Conservation (phyloP, 2,329 filamentous ascomycete species). For the Apiospora saccharicola region DNA sequence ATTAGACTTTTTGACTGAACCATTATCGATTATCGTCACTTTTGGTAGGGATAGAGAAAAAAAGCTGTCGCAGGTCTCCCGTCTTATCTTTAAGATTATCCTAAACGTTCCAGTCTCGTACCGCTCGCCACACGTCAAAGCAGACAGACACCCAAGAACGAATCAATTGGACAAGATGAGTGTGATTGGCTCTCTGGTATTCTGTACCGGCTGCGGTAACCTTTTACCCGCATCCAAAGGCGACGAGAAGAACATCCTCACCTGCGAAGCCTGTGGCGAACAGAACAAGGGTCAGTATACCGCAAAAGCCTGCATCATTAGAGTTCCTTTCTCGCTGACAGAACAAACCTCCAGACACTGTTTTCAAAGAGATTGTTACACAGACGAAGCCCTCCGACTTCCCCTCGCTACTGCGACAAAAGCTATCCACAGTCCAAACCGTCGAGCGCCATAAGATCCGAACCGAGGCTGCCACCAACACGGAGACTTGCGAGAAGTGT, state of each 20-base stretch:
- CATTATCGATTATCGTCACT: slow-evolving; percentile 18
- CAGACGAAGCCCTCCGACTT: slow-evolving; percentile 90
- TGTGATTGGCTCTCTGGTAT: slow-evolving; percentile 87
- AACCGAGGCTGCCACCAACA: slow-evolving; percentile 70
- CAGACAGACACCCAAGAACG: slow-evolving; percentile 28
- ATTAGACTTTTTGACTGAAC: background rate
- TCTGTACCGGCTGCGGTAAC: slow-evolving; percentile 93
- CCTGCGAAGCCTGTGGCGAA: slow-evolving; percentile 86
- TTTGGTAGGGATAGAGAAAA: slow-evolving; percentile 10
- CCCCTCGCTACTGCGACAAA: slow-evolving; percentile 86
- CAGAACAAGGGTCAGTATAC: slow-evolving; percentile 76
- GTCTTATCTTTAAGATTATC: background rate
- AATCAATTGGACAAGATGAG: slow-evolving; percentile 68
- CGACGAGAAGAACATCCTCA: slow-evolving; percentile 75
- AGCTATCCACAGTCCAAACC: slow-evolving; percentile 85
- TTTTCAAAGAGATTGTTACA: slow-evolving; percentile 71
- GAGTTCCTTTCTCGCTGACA: background rate
- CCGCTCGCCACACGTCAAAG: slow-evolving; percentile 3
- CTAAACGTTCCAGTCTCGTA: background rate
- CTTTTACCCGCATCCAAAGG: slow-evolving; percentile 83
- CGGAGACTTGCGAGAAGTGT: slow-evolving; percentile 80
- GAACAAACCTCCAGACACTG: slow-evolving; percentile 14
- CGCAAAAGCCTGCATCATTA: background rate
- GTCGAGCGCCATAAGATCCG: slow-evolving; percentile 79
- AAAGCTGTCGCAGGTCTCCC: background rate